Conservation (phyloP, 129 eudicot genomes). For the Lactuca saligna region DNA sequence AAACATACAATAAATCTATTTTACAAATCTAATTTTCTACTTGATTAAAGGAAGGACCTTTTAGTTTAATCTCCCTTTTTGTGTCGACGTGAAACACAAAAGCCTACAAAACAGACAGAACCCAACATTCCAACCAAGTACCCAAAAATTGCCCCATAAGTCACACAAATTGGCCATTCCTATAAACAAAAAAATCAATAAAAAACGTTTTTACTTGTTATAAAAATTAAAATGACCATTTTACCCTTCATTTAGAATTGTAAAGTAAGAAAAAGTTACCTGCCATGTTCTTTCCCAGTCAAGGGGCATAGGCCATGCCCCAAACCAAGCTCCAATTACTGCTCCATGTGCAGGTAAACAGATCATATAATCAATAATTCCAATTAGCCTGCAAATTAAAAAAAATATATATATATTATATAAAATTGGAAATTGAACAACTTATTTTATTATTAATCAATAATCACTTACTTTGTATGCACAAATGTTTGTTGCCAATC, state of each 20-base stretch:
- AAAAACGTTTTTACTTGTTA: background rate
- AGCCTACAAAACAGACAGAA: slow-evolving; percentile 43
- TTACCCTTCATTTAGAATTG: background rate
- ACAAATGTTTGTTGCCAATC: slow-evolving; percentile 89
- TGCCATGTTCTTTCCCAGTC: slow-evolving; percentile 99
- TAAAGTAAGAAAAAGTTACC: slow-evolving; percentile 37
- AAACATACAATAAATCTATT: too few relatives aligned
- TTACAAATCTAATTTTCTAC: background rate
- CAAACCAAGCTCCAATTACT: slow-evolving; percentile 92
- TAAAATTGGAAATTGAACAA: background rate
- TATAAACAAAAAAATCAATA: slow-evolving; percentile 24
- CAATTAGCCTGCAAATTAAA: slow-evolving; percentile 50
- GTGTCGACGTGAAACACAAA: slow-evolving; percentile 28
- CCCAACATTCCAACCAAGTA: slow-evolving; percentile 55
- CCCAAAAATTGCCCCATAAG: slow-evolving; percentile 70
- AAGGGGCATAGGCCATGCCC: slow-evolving; percentile 99
- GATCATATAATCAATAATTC: slow-evolving; percentile 56
- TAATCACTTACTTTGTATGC: slow-evolving; percentile 55
- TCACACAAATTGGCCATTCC: slow-evolving; percentile 93
- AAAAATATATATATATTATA: background rate
- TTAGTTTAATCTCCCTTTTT: slow-evolving; percentile 48
- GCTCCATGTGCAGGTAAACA: slow-evolving; percentile 93
- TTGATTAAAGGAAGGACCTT: background rate
- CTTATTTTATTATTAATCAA: slow-evolving; percentile 3
- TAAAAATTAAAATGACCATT: background rate